Evolutionary conservation across 164 flowering plant genomes (phyloP), one percentile per base, ranked within the genome.

Genomic region (Dillenia turbinata): DNA sequence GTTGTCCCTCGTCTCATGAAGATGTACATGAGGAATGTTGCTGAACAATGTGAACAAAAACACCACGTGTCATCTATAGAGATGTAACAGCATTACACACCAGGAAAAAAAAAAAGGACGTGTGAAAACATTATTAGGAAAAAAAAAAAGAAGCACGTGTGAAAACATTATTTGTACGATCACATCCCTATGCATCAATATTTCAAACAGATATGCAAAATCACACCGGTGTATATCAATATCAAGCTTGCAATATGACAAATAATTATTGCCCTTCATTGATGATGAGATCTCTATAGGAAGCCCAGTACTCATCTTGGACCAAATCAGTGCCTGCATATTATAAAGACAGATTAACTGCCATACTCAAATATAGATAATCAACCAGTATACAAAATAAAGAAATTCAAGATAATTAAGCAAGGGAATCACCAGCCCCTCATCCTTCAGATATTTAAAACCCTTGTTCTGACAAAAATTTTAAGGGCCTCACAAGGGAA

Each of bases 241-340:
- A 73, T 94, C 99, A 71, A 94, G 89, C 81, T 89, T 80, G 82
- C 97, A 91, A 66, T 85, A 89, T 26, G 99, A 80, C 11, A 59
- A 47, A 68, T 69, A 91, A 65, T 64, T 83, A 69, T 94, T 97
- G 49, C 83, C 75, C 69, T 47, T 79, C 94, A 92, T 88, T 71
- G 97, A 84, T 66, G 99, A 89, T 22, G 76, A 77, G 59, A 94
- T 91, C 78, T 91, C 99, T 70, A 94, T 94, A 22, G 99, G 99
- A 71, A 91, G 90, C 16, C 99, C 99, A 26, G 97, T 94, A 71
- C 97, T 91, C 97, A 94, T 94, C 73, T 94, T 91, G 66, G 99
- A 94, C 99, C 99, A 94, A 70, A 94, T 94, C 68, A 94, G 66
- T 52, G 99, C 99, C 99, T 94, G 91, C 69, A 78, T 13, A 63